Evolutionary conservation across 768 basidiomycete species (phyloP), one percentile per base, ranked within the genome.

Genomic region (Antrodiella citrinella): DNA sequence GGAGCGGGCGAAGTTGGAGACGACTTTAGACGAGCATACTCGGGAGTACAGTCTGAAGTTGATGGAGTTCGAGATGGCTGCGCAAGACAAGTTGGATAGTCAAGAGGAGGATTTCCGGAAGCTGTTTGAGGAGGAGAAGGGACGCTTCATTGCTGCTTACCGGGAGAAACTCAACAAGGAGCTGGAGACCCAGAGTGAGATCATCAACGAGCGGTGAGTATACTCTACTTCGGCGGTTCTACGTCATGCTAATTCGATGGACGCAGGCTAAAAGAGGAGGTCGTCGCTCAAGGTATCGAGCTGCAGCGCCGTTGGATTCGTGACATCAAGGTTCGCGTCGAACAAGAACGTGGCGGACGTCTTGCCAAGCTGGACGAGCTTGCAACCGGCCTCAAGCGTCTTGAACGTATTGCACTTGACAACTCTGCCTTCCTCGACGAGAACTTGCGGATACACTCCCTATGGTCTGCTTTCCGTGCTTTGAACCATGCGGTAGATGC

Each of bases 231-330:
- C 18, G 23, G 11, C 19, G 11, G 23, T 19, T 44, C 21, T 40
- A 44, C 26, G 20, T 20, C 15, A 26, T 44, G 25, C 15, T n/a
- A n/a, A 39, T 45, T 39, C 4, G 38, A 25, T 47, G 23, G 10
- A 40, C 44, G n/a, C 59, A 96, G 93, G 39, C 75, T 99, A 51
- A 89, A 86, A 65, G 91, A 95, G 64, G 93, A 95, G 65, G 91
- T 98, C 48, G 77, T 98, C 46, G 86, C 93, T 2, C 94, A 98
- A 65, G 96, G 94, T 15, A 92, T 99, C 60, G 96, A 98, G 68
- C 81, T 98, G 20, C 96, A 98, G 64, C 84, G 93, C 45, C 80
- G 91, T 48, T 98, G 95, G 94, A 88, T 99, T 39, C 83, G 91
- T 25, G 92, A 97, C 51, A 84, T 98, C 74, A 96, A 97, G 71